Percentiles rank a stretch among this genome's conserved stretches.
These are phyloP conservation scores for Fusarium beomiforme DNA, from an alignment of 2,329 filamentous ascomycete genomes.

Conservation along the genomic window DNA sequence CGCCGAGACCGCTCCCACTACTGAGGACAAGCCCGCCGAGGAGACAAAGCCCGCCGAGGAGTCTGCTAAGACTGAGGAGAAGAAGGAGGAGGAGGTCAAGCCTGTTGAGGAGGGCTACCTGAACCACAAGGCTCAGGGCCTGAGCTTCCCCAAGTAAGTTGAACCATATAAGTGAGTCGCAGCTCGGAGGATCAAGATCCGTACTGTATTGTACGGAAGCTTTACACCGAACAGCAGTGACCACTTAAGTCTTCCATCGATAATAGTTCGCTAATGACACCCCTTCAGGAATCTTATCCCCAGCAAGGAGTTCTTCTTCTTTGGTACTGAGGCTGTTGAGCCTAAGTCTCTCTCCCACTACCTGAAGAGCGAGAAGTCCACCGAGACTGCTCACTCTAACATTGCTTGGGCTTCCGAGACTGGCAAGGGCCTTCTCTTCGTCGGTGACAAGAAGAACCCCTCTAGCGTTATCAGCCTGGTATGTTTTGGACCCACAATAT, in stretches of 20 bases:
- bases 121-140: slow-evolving; percentile 88
- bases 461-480: slow-evolving; percentile 87
- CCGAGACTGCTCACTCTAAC: slow-evolving; percentile 77
- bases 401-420: slow-evolving; percentile 93
- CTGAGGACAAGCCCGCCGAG: slow-evolving; percentile 56
- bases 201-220: not conserved
- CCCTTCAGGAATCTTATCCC: slow-evolving; percentile 80
- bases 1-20: slow-evolving; percentile 47
- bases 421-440: slow-evolving; percentile 94
- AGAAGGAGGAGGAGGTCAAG: slow-evolving; percentile 67
- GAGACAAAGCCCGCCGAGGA: slow-evolving; percentile 57
- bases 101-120: slow-evolving; percentile 85
- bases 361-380: slow-evolving; percentile 88
- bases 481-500: slow-evolving; percentile 51
- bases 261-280: slow-evolving; percentile 35
- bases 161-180: not conserved
- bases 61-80: slow-evolving; percentile 53
- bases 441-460: slow-evolving; percentile 85
- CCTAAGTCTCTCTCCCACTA: slow-evolving; percentile 79
- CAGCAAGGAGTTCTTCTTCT: slow-evolving; percentile 94
- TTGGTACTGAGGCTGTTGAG: slow-evolving; percentile 77
- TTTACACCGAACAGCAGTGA: too few relatives aligned
- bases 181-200: not conserved
- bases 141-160: slow-evolving; percentile 85
- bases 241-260: too few relatives aligned